phyloP scores from a whole-genome alignment of 2,329 filamentous ascomycete species.

The Fusarium foetens region DNA sequence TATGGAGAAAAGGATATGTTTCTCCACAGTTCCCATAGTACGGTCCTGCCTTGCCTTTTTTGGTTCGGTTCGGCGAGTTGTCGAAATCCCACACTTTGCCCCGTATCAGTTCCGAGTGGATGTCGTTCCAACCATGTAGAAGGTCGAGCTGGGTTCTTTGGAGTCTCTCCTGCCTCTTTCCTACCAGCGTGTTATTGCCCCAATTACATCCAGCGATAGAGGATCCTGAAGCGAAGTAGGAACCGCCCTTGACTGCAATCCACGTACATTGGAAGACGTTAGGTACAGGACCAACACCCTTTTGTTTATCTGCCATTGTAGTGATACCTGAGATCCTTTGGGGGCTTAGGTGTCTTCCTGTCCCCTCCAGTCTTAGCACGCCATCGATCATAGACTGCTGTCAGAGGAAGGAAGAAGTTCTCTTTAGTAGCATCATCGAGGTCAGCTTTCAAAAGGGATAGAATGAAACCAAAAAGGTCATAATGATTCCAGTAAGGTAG shows the following conservation, averaged over 20 bases:
- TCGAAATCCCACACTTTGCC: not conserved
- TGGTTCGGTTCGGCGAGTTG: fast-evolving
- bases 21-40: not conserved
- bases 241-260: fast-evolving
- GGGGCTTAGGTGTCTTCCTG: not conserved
- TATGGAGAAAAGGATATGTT: not conserved
- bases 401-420: not conserved
- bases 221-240: not conserved
- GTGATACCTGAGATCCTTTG: not conserved
- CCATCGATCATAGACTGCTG: not conserved
- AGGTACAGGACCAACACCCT: not conserved
- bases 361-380: not conserved
- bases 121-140: not conserved
- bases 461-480: not conserved
- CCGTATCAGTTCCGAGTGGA: not conserved
- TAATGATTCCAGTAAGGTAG: not conserved
- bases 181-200: too few species aligned
- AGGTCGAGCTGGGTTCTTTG: not conserved
- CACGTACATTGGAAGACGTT: not conserved
- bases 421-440: not conserved
- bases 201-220: not conserved
- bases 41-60: not conserved
- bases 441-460: not conserved
- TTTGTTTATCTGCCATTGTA: not conserved
- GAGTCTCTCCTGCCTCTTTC: not conserved